Evolutionary conservation across 2,329 filamentous ascomycete genomes (phyloP).

Genomic region (Malbranchea zuffiana): DNA sequence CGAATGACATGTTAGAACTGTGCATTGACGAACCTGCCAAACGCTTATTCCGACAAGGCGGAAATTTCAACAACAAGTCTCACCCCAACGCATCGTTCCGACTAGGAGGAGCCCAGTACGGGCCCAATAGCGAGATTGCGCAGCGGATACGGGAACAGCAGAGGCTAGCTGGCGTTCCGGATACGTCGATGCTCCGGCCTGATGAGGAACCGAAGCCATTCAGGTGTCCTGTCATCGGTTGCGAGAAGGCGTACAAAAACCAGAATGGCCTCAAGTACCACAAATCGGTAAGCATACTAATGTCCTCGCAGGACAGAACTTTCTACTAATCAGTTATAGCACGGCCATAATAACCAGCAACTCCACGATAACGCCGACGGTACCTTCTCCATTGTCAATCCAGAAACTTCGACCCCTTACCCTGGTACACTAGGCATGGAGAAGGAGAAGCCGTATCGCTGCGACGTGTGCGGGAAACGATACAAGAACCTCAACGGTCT

Average conservation of each 20-base stretch:
- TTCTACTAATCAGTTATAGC: conserved; percentile 35
- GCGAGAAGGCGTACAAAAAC: conserved; percentile 99
- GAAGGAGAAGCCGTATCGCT: conserved; percentile 98
- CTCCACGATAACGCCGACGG: conserved; percentile 94
- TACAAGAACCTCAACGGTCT: conserved; percentile 99
- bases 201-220: conserved; percentile 95
- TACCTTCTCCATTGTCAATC: conserved; percentile 96
- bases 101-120: conserved; percentile 63
- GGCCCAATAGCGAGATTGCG: conserved; percentile 64
- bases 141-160: conserved; percentile 55
- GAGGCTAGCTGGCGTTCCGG: conserved; percentile 46
- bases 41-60: conserved; percentile 77
- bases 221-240: conserved; percentile 94
- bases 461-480: conserved; percentile 90
- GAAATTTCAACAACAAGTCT: conserved; percentile 54
- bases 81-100: conserved; percentile 62
- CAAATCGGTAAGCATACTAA: conserved; percentile 55
- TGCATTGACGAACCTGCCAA: conserved; percentile 91
- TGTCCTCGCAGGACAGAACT: conserved; percentile 20
- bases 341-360: conserved; percentile 93
- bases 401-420: conserved; percentile 85
- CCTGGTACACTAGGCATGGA: conserved; percentile 98
- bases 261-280: conserved; percentile 95
- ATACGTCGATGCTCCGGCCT: conserved; percentile 38
- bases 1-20: conserved; percentile 47